These are phyloP conservation scores for Scheffersomyces quercinus DNA, from an alignment of 1,139 yeast species.

Conservation along the genomic window DNA sequence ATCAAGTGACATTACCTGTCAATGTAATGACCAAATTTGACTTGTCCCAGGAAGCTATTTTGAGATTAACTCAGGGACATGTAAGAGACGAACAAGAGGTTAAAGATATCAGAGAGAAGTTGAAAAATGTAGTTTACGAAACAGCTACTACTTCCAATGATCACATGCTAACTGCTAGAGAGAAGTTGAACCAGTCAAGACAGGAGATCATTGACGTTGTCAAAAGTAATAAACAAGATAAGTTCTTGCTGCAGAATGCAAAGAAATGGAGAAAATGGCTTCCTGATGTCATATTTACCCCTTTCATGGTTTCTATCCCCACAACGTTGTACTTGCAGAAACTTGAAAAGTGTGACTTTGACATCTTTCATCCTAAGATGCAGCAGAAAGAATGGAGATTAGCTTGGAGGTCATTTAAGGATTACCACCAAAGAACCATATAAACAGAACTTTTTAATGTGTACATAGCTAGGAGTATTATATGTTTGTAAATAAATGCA, in stretches of 20 bases:
- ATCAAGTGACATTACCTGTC: slow-evolving; percentile 61
- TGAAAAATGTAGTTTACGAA: slow-evolving; percentile 66
- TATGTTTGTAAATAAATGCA: too few relatives aligned
- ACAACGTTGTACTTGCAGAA: slow-evolving; percentile 59
- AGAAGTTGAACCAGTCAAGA: slow-evolving; percentile 44
- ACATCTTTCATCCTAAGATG: slow-evolving; percentile 51
- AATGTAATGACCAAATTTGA: slow-evolving; percentile 56
- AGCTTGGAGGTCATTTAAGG: slow-evolving; percentile 64
- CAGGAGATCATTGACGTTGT: slow-evolving; percentile 32
- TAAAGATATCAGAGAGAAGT: slow-evolving; percentile 32
- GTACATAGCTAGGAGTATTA: too few relatives aligned
- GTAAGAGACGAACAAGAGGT: slow-evolving; percentile 22
- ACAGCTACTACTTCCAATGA: slow-evolving; percentile 79
- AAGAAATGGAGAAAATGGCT: slow-evolving; percentile 46
- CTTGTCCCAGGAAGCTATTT: slow-evolving; percentile 64
- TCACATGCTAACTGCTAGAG: slow-evolving; percentile 68
- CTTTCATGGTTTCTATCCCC: slow-evolving; percentile 69
- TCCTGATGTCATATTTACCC: slow-evolving; percentile 69
- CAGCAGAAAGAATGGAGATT: slow-evolving; percentile 68
- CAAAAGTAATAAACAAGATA: slow-evolving; percentile 22
- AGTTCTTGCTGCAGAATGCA: slow-evolving; percentile 31
- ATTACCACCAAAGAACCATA: slow-evolving; percentile 46
- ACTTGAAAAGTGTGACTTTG: slow-evolving; percentile 66
- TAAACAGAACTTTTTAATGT: slow-evolving; percentile 11
- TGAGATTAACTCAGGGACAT: slow-evolving; percentile 53